phyloP scores from a whole-genome alignment of 2,329 filamentous ascomycete species.

The Lithohypha guttulata region DNA sequence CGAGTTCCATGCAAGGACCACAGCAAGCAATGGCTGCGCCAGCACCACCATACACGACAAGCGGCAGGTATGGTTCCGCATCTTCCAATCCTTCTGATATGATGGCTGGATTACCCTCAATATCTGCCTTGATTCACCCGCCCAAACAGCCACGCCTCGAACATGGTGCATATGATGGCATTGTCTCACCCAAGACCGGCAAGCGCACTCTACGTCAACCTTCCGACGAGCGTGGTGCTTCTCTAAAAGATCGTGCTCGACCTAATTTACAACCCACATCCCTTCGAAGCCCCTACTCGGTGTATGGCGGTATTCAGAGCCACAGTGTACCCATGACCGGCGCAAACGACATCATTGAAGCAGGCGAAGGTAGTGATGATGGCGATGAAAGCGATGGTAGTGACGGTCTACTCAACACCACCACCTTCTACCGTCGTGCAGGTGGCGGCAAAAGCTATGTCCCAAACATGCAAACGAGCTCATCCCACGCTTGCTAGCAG shows the following conservation, averaged over 20 bases:
- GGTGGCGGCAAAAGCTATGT: background rate
- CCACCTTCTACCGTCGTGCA: background rate
- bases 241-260: constrained; percentile 7
- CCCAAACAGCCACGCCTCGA: background rate
- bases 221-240: background rate
- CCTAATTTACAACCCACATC: background rate
- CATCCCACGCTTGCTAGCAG: too few relatives aligned
- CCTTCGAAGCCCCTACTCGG: background rate
- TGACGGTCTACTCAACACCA: background rate
- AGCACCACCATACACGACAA: too few relatives aligned
- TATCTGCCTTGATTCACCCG: constrained; percentile 1
- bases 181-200: background rate
- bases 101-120: constrained; percentile 1
- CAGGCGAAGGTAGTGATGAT: constrained; percentile 6
- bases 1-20: too few relatives aligned
- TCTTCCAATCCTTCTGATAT: too few relatives aligned
- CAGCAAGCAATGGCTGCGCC: too few relatives aligned
- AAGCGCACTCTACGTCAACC: background rate
- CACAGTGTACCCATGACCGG: too few relatives aligned
- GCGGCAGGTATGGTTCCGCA: too few relatives aligned
- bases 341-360: constrained; percentile 8
- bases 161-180: background rate
- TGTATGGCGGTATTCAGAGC: too few relatives aligned
- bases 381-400: constrained; percentile 5
- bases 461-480: too few relatives aligned